A percentile compares a stretch with the other conserved stretches of the same genome.
Conservation (phyloP, 148 eudicot species). For the Dysphania ambrosioides region DNA sequence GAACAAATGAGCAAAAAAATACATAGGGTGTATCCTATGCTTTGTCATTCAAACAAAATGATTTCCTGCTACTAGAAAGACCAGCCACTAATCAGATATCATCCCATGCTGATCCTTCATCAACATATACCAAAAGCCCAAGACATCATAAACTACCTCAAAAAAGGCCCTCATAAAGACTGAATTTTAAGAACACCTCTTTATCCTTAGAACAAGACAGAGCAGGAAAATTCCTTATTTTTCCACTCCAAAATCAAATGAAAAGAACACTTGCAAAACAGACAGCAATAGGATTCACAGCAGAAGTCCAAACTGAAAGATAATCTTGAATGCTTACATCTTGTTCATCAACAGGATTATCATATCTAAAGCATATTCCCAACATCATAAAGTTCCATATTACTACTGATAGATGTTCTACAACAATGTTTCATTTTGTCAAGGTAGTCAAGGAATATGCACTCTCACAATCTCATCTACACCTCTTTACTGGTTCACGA, state of each 20-base stretch:
- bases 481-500: not conserved
- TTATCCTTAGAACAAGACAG: not conserved
- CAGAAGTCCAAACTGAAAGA: no score
- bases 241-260: not conserved
- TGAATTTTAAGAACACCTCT: no score
- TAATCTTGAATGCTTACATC: no score
- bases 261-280: not conserved
- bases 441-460: not conserved
- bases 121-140: not conserved
- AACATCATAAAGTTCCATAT: no score
- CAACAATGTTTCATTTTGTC: no score
- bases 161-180: not conserved
- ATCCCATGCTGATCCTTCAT: not conserved
- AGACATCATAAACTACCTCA: slow-evolving; percentile 12
- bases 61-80: not conserved
- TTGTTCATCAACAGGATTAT: no score
- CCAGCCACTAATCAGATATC: not conserved
- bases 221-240: not conserved
- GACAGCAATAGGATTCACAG: not conserved
- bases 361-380: no score
- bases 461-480: not conserved
- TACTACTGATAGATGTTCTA: not conserved
- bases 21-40: no score
- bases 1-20: not conserved
- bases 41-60: not conserved